Evolutionary conservation across 108 stramenopile species (phyloP), one percentile per base, ranked within the genome.

Genomic region (Nitzschia sp.): DNA sequence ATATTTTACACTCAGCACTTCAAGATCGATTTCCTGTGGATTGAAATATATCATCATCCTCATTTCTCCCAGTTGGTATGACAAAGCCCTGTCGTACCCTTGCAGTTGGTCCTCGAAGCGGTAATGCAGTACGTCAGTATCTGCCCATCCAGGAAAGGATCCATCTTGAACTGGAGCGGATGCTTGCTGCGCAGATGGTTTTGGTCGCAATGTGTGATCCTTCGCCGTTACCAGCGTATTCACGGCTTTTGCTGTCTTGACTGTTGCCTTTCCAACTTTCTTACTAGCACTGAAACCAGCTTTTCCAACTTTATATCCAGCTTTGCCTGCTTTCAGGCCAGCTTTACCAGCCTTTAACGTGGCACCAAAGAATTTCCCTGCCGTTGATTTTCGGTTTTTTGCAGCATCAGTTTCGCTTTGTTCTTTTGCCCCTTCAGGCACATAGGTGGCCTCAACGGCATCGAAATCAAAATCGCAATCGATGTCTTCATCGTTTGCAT

Each of bases 41-140:
- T 59, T 62, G 19, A 78, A 59, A 53, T 83, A 85, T 20, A 93
- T 41, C 40, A 83, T 21, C n/a, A 89, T 53, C 42, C 83, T 50
- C 83, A 93, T 82, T 72, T 93, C 73, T 41, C 90, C 82, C 7
- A 87, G 54, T 63, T 81, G 83, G 61, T 66, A 79, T 24, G 68
- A 69, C 19, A 83, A 41, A 11, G 80, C 69, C 9, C 69, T 59
- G 0, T 63, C 43, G 48, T 83, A 83, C 26, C 69, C 70, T 10
- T 75, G 79, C 6, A 83, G 51, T 44, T 70, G 71, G 7, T 69
- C 48, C 25, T 70, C 72, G n/a, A 83, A 43, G 41, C 67, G 56
- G 19, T 62, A 67, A 42, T 75, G 73, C 25, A 75, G 26, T 10
- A 68, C 53, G 38, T 75, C 73, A 15, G 73, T 75, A 56, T 75